Evolutionary conservation across 2,329 filamentous ascomycete genomes (phyloP).

Genomic region (Ascochyta koolunga): DNA sequence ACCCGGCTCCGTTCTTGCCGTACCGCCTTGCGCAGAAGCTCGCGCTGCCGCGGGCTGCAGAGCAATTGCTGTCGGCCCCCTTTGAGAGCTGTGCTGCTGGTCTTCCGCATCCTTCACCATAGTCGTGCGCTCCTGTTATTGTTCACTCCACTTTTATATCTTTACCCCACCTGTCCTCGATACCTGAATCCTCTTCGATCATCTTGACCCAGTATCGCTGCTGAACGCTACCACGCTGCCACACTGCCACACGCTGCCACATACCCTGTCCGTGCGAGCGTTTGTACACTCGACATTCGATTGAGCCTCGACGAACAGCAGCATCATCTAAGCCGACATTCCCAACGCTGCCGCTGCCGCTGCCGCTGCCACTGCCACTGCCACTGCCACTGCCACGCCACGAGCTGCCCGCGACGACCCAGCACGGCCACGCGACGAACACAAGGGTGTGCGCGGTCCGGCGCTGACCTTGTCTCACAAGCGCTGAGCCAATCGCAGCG

Average conservation of each 20-base stretch:
- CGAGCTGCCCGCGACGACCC: not conserved
- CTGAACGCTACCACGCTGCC: too few species aligned
- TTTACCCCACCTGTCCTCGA: not conserved
- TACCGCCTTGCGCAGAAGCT: conserved; percentile 12
- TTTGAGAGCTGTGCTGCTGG: not conserved
- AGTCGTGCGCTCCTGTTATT: not conserved
- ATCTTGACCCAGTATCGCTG: not conserved
- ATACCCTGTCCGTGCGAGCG: not conserved
- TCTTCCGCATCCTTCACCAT: not conserved
- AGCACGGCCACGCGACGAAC: not conserved
- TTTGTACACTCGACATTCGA: not conserved
- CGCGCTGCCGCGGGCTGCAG: conserved; percentile 8
- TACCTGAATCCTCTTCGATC: not conserved
- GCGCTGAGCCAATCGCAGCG: conserved; percentile 1
- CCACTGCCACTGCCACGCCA: not conserved
- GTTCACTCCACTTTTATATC: not conserved
- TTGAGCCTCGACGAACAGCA: not conserved
- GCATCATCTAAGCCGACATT: not conserved
- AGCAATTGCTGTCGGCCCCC: conserved; percentile 13
- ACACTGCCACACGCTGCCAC: not conserved
- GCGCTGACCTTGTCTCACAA: not conserved
- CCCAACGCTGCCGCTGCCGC: not conserved
- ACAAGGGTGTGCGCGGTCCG: not conserved
- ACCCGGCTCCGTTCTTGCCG: conserved; percentile 10
- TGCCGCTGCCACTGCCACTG: not conserved